A percentile compares a stretch with the other conserved stretches of the same genome.
phyloP scores from a whole-genome alignment of 1,139 yeast species.

The Yueomyces sp. region DNA sequence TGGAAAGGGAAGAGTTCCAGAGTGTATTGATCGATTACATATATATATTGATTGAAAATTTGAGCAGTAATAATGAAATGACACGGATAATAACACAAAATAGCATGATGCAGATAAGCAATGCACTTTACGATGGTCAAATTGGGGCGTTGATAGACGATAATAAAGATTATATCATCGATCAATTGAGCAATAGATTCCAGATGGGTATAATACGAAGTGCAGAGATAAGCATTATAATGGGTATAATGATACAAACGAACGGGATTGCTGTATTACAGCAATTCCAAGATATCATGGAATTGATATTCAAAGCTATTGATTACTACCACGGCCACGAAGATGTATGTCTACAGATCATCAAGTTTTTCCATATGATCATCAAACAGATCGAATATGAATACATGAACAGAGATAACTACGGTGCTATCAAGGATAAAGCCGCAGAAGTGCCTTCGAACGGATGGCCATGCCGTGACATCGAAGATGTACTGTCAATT shows the following conservation, averaged over 20 bases:
- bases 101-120: conserved; percentile 36
- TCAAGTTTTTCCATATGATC: conserved; percentile 56
- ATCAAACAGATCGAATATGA: conserved; percentile 38
- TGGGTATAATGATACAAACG: conserved; percentile 52
- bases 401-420: conserved; percentile 23
- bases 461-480: conserved; percentile 15
- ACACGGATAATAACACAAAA: no score
- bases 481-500: conserved; percentile 11
- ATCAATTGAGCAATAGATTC: conserved; percentile 55
- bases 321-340: conserved; percentile 81
- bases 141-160: conserved; percentile 42
- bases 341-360: conserved; percentile 59
- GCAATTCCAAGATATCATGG: conserved; percentile 59
- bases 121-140: conserved; percentile 43
- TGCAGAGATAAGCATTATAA: conserved; percentile 59
- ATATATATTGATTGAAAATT: conserved; percentile 41
- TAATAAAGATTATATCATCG: conserved; percentile 73
- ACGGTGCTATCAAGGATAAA: conserved; percentile 7
- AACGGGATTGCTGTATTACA: conserved; percentile 58
- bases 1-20: conserved; percentile 31
- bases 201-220: conserved; percentile 47
- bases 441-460: conserved; percentile 7
- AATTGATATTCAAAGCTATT: conserved; percentile 60
- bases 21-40: conserved; percentile 41
- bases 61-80: no score